Base-by-base conservation (phyloP, 164 flowering plant genomes). In the Brasenia schreberi region DNA sequence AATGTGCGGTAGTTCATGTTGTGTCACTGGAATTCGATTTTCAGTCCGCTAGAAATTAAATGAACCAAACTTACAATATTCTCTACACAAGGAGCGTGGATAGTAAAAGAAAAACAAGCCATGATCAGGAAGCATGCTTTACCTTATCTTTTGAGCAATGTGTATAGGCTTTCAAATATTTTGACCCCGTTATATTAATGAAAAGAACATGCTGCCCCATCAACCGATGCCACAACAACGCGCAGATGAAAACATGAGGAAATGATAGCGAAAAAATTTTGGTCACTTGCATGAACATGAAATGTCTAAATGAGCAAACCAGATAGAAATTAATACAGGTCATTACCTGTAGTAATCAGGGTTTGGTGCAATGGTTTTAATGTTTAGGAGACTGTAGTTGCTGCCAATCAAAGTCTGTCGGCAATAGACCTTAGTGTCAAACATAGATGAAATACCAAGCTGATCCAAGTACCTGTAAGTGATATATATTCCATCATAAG, bases 261-360 rank as follows among this genome's bases (percentile, higher is more conserved):
- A 42, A 63, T 42, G 1, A 12, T 66, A 61, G 33, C 42, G 61
- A 61, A 27, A 60, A 45, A 10, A 62, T 4, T 33, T 42, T 4
- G 9, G 19, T 9, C 23, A 65, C 19, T 62, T 68, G 16, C 56
- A 10, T 5, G 39, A 18, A 39, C 39, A 43, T 56, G 10, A 19
- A 44, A 27, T 14, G 16, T 62, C 18, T 56, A 9, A 44, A 16
- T 12, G 62, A 53, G 64, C 49, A 42, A 18, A 9, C 42, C 4
- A 33, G 39, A 53, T 23, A 64, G 58, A 72, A n/a, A 39, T 33
- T 42, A 64, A 63, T 61, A 14, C 6, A 64, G 3, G 12, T 9
- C 63, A 77, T 77, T 80, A 72, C 98, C 98, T 83, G 80, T 84
- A 92, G 70, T 85, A 94, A 77, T 94, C 99, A 69, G 99, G 99